These are phyloP conservation scores for Colletotrichum shisoi DNA, from an alignment of 2,329 filamentous ascomycete genomes.

Conservation along the genomic window DNA sequence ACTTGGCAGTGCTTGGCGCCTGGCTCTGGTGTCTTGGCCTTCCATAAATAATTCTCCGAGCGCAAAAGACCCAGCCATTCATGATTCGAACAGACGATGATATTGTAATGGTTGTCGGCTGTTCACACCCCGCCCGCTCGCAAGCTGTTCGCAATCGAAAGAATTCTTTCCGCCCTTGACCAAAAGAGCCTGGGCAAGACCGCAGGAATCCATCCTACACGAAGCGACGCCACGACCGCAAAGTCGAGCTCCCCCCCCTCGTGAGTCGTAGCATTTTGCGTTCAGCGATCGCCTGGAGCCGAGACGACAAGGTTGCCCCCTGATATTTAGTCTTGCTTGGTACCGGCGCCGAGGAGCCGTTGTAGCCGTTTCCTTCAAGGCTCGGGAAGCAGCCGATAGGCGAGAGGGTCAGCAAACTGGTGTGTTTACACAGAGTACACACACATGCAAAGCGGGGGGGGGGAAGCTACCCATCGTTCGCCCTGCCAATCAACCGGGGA, in stretches of 20 bases:
- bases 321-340: conserved; percentile 12
- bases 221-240: background rate
- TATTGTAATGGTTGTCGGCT: background rate
- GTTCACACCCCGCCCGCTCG: background rate
- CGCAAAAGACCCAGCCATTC: background rate
- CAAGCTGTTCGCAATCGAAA: background rate
- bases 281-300: conserved; percentile 21
- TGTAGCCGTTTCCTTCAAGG: background rate
- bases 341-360: background rate
- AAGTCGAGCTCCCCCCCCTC: too few relatives aligned
- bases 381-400: conserved; percentile 25
- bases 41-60: conserved; percentile 21
- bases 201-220: background rate
- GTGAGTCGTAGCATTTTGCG: conserved; percentile 12
- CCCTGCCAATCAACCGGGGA: conserved; percentile 8
- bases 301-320: conserved; percentile 32
- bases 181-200: background rate
- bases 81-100: too few relatives aligned
- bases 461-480: background rate
- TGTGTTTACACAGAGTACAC: too few relatives aligned
- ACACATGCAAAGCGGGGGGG: background rate
- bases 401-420: too few relatives aligned
- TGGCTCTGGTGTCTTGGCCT: conserved; percentile 3
- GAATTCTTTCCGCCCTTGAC: too few relatives aligned
- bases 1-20: conserved; percentile 32